Percentiles rank a stretch among this genome's conserved stretches.
phyloP scores from a whole-genome alignment of 306 rosid species.

The Lathyrus sativus region DNA sequence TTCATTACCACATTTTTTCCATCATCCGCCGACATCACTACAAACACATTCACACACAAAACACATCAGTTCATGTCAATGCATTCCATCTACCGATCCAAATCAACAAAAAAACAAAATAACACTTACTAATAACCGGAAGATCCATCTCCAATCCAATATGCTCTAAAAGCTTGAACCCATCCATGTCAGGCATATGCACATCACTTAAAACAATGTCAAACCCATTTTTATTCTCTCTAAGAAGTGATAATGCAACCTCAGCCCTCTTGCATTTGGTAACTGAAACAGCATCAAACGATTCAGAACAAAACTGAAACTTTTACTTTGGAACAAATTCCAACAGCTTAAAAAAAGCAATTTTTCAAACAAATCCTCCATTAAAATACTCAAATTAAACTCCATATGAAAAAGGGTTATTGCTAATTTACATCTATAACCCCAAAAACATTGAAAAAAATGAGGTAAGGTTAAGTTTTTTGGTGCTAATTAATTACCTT shows the following conservation, averaged over 20 bases:
- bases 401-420: neutral
- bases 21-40: conserved; percentile 99
- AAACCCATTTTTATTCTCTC: conserved; percentile 78
- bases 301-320: conserved; percentile 34
- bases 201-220: conserved; percentile 94
- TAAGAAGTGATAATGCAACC: conserved; percentile 69
- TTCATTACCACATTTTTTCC: conserved; percentile 87
- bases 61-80: conserved; percentile 26
- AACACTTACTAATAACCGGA: conserved; percentile 88
- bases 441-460: too few species aligned
- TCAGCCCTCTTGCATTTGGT: conserved; percentile 87
- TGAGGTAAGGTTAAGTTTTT: conserved; percentile 17
- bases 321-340: conserved; percentile 9
- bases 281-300: conserved; percentile 49
- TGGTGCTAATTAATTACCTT: conserved; percentile 52
- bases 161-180: conserved; percentile 84
- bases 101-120: neutral
- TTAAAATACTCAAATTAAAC: conserved; percentile 18
- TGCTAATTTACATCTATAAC: too few species aligned
- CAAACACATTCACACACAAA: conserved; percentile 26
- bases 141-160: conserved; percentile 98
- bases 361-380: conserved; percentile 38
- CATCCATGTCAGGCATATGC: conserved; percentile 99
- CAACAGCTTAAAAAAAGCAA: conserved; percentile 2
- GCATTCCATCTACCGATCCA: conserved; percentile 6